Conservation (phyloP, 2,329 filamentous ascomycete genomes). For the Colletotrichum gigasporum region DNA sequence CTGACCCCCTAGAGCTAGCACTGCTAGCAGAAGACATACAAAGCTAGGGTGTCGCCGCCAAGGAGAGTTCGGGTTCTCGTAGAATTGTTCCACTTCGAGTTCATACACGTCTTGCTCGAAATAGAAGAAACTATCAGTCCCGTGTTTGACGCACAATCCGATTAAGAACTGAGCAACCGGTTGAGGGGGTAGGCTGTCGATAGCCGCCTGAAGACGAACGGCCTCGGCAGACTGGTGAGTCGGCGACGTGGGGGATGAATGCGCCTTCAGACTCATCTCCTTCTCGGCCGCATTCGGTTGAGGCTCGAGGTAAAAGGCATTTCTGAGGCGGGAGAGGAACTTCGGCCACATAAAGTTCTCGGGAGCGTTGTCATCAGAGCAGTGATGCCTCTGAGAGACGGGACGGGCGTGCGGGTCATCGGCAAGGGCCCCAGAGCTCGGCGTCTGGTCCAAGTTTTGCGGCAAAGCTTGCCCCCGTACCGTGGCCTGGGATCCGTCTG, state of each 20-base stretch:
- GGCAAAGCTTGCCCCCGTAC: neutral
- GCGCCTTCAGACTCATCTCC: slow-evolving; percentile 36
- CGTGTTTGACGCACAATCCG: slow-evolving; percentile 38
- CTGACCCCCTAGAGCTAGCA: slow-evolving; percentile 43
- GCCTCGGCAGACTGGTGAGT: slow-evolving; percentile 31
- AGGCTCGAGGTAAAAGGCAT: slow-evolving; percentile 40
- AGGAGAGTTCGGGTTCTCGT: slow-evolving; percentile 34
- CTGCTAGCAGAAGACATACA: slow-evolving; percentile 37
- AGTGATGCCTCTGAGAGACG: neutral
- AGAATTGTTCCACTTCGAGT: slow-evolving; percentile 37
- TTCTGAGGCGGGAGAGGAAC: slow-evolving; percentile 36
- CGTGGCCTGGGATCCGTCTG: neutral
- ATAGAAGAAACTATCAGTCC: slow-evolving; percentile 39
- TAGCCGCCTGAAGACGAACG: slow-evolving; percentile 33
- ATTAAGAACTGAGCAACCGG: slow-evolving; percentile 39
- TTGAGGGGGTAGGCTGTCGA: slow-evolving; percentile 37
- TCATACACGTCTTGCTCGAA: slow-evolving; percentile 38
- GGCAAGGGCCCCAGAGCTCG: neutral
- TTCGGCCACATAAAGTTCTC: slow-evolving; percentile 39
- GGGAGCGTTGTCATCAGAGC: slow-evolving; percentile 27
- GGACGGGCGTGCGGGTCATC: neutral
- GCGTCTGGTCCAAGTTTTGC: slow-evolving; percentile 23
- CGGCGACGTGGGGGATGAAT: slow-evolving; percentile 25
- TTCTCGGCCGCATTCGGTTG: slow-evolving; percentile 32
- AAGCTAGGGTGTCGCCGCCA: slow-evolving; percentile 37